These are phyloP conservation scores for Paralagenidium karlingii DNA, from an alignment of 352 stramenopile genomes.

Conservation along the genomic window DNA sequence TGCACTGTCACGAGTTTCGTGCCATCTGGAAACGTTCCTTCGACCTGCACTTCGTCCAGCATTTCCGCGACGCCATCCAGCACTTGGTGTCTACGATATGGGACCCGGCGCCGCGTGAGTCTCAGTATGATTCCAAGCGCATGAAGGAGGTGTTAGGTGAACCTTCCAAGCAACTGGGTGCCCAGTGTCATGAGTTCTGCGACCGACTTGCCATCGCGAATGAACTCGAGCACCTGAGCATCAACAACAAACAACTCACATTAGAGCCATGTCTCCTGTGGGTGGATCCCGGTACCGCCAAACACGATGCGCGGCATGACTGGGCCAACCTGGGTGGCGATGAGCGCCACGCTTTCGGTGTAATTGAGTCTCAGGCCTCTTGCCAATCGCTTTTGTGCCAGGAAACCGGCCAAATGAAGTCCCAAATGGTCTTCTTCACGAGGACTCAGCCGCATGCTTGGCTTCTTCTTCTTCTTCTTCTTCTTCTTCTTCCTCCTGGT, in stretches of 20 bases:
- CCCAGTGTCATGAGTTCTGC: constrained; percentile 82
- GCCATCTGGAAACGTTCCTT: constrained; percentile 95
- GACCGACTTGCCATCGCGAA: constrained; percentile 85
- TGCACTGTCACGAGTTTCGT: constrained; percentile 97
- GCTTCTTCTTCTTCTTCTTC: too few species aligned
- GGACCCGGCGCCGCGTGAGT: constrained; percentile 7
- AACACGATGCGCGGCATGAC: not conserved
- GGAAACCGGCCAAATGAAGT: constrained; percentile 74
- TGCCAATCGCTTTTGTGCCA: constrained; percentile 93
- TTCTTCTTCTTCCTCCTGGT: too few species aligned
- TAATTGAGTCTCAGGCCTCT: constrained; percentile 89
- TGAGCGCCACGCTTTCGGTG: constrained; percentile 87
- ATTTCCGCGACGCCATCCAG: constrained; percentile 85
- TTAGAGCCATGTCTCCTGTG: too few species aligned
- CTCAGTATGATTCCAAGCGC: not conserved
- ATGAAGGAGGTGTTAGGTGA: constrained; percentile 2
- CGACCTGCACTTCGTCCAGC: constrained; percentile 92
- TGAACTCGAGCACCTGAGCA: constrained; percentile 88
- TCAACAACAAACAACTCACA: not conserved
- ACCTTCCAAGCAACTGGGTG: constrained; percentile 63
- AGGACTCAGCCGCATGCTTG: constrained; percentile 38
- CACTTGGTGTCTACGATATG: constrained; percentile 73
- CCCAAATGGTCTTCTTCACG: constrained; percentile 61
- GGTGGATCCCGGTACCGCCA: too few species aligned
- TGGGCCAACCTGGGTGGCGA: constrained; percentile 63